phyloP scores from a whole-genome alignment of 2,329 filamentous ascomycete genomes.

The Mollisiaceae sp. region DNA sequence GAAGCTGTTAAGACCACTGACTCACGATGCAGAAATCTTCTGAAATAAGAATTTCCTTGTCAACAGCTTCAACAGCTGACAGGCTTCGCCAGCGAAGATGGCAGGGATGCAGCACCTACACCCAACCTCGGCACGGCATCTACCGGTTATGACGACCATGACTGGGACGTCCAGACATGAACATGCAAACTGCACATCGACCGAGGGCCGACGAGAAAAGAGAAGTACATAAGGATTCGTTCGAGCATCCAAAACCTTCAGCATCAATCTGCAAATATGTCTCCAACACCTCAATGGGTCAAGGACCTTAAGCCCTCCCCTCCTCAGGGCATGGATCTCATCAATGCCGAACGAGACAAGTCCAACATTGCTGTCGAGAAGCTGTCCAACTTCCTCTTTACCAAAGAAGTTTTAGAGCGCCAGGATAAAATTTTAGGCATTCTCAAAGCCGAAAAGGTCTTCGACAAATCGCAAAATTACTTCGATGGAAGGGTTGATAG shows the following conservation, averaged over 20 bases:
- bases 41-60: too few relatives aligned
- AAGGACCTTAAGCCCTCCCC: constrained; percentile 68
- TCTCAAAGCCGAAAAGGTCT: constrained; percentile 70
- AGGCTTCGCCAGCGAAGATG: too few relatives aligned
- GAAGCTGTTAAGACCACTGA: too few relatives aligned
- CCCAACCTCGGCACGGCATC: constrained; percentile 22
- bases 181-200: constrained; percentile 15
- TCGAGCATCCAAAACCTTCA: neutral
- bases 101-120: too few relatives aligned
- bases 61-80: too few relatives aligned
- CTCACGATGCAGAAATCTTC: too few relatives aligned
- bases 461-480: constrained; percentile 81
- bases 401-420: constrained; percentile 64
- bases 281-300: constrained; percentile 59
- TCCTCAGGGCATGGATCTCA: constrained; percentile 71
- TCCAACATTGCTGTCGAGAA: constrained; percentile 71
- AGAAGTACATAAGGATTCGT: constrained; percentile 18
- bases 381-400: constrained; percentile 72
- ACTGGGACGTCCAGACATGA: constrained; percentile 4
- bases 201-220: constrained; percentile 28
- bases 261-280: constrained; percentile 26
- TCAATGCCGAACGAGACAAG: constrained; percentile 69
- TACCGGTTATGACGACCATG: neutral
- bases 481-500: constrained; percentile 72
- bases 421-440: constrained; percentile 66